Percentiles rank a stretch among this genome's conserved stretches.
These are phyloP conservation scores for Angomonas deanei DNA, from an alignment of 208 protist genomes.

Conservation along the genomic window DNA sequence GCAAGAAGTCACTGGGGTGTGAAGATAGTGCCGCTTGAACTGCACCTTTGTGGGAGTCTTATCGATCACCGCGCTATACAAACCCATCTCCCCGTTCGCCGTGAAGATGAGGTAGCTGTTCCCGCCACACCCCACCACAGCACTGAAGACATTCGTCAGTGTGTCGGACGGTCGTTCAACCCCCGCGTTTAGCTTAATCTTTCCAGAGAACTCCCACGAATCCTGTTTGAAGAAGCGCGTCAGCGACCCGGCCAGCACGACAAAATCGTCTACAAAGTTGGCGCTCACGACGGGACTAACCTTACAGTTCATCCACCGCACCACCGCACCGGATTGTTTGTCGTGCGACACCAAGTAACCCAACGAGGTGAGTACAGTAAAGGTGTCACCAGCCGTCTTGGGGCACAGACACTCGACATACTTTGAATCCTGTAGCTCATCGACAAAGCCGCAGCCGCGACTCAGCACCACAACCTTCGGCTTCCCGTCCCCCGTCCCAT, in stretches of 20 bases:
- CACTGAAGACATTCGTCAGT: slow-evolving; percentile 17
- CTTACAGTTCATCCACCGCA: slow-evolving; percentile 89
- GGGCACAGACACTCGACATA: slow-evolving; percentile 38
- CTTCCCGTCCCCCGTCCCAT: not conserved
- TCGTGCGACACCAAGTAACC: slow-evolving; percentile 71
- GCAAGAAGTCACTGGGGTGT: slow-evolving; percentile 3
- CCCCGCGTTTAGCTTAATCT: slow-evolving; percentile 25
- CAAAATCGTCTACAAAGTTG: slow-evolving; percentile 15
- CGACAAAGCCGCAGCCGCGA: slow-evolving; percentile 48
- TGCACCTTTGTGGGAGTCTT: not conserved
- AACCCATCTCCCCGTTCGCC: slow-evolving; percentile 13
- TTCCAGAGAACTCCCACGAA: slow-evolving; percentile 76
- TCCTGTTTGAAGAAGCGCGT: slow-evolving; percentile 52
- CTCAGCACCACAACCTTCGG: slow-evolving; percentile 41
- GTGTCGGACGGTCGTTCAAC: not conserved
- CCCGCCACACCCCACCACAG: slow-evolving; percentile 5
- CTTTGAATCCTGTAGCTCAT: slow-evolving; percentile 40
- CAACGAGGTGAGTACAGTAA: slow-evolving; percentile 43
- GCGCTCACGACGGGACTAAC: slow-evolving; percentile 38
- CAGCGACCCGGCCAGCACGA: slow-evolving; percentile 54
- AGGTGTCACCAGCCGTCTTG: slow-evolving; percentile 19
- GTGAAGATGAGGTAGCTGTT: slow-evolving; percentile 21
- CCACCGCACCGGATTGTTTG: slow-evolving; percentile 36
- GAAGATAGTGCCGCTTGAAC: slow-evolving; percentile 6
- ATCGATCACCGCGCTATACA: not conserved